Percentiles rank a stretch among this genome's conserved stretches.
These are phyloP conservation scores for Calycina herbarum DNA, from an alignment of 2,329 filamentous ascomycete species.

Conservation along the genomic window DNA sequence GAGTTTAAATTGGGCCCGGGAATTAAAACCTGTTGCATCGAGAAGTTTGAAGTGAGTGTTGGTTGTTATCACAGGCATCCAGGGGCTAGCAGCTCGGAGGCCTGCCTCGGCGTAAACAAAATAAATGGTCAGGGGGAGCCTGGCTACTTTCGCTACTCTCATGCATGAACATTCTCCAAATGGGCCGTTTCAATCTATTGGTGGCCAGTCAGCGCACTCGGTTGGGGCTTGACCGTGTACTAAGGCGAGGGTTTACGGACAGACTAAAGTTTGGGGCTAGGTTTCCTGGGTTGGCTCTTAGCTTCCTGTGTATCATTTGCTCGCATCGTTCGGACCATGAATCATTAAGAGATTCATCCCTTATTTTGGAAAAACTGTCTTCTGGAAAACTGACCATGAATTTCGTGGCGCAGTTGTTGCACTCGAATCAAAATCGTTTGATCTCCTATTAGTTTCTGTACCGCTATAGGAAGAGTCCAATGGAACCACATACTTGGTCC, in stretches of 20 bases:
- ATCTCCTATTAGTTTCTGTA: background rate
- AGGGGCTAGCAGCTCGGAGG: background rate
- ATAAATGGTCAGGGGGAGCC: background rate
- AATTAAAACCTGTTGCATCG: slow-evolving; percentile 4
- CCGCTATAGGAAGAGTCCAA: background rate
- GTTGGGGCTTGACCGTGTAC: background rate
- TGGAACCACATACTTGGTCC: background rate
- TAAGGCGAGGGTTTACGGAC: background rate
- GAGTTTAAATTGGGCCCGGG: slow-evolving; percentile 3
- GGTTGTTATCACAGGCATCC: slow-evolving; percentile 2
- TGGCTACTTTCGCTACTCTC: background rate
- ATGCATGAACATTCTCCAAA: background rate
- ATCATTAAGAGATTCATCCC: background rate
- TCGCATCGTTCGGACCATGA: slow-evolving; percentile 1
- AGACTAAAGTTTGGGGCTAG: slow-evolving; percentile 3
- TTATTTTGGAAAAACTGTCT: background rate
- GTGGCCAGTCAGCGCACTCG: background rate
- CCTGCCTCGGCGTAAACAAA: background rate
- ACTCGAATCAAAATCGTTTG: background rate
- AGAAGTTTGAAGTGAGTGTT: slow-evolving; percentile 6
- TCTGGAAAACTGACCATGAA: background rate
- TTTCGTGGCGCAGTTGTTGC: background rate
- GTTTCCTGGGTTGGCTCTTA: background rate
- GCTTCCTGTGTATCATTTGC: slow-evolving; percentile 3
- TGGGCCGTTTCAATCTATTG: slow-evolving; percentile 2